phyloP scores from a whole-genome alignment of 306 rosid genomes.

The Clitoria ternatea region DNA sequence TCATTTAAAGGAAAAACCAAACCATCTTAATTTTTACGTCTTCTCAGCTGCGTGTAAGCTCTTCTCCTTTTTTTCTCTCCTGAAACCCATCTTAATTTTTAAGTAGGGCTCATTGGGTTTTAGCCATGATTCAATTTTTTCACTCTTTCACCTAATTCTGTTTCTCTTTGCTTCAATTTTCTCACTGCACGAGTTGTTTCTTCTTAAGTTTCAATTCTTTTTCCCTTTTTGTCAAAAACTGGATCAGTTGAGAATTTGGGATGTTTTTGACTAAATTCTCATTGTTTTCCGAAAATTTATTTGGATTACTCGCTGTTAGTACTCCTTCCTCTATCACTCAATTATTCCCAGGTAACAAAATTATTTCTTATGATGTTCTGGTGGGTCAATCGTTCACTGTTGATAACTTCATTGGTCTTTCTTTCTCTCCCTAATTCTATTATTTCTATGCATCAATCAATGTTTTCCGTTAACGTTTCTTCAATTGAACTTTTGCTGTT shows the following conservation, averaged over 20 bases:
- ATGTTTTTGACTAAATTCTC: neutral
- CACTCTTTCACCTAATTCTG: neutral
- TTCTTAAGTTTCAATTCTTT: neutral
- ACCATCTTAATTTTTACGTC: slow-evolving; percentile 1
- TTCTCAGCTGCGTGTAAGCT: slow-evolving; percentile 25
- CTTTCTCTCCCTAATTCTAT: neutral
- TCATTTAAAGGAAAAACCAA: slow-evolving; percentile 25
- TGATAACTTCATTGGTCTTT: neutral
- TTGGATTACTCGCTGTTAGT: neutral
- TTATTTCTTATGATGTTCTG: neutral
- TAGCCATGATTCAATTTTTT: no score
- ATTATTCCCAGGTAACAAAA: neutral
- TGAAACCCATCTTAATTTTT: slow-evolving; percentile 28
- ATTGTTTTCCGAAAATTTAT: neutral
- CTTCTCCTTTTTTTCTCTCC: slow-evolving; percentile 17
- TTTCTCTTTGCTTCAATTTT: neutral
- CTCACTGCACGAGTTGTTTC: neutral
- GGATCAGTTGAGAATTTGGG: slow-evolving; percentile 10
- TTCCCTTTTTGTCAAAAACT: neutral
- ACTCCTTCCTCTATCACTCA: neutral
- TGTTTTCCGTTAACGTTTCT: neutral
- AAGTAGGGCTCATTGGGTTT: no score
- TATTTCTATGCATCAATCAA: neutral
- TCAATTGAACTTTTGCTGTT: neutral
- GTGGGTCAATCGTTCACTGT: neutral